Conservation (phyloP, 2,329 filamentous ascomycete genomes). For the Periglandula ipomoeae region DNA sequence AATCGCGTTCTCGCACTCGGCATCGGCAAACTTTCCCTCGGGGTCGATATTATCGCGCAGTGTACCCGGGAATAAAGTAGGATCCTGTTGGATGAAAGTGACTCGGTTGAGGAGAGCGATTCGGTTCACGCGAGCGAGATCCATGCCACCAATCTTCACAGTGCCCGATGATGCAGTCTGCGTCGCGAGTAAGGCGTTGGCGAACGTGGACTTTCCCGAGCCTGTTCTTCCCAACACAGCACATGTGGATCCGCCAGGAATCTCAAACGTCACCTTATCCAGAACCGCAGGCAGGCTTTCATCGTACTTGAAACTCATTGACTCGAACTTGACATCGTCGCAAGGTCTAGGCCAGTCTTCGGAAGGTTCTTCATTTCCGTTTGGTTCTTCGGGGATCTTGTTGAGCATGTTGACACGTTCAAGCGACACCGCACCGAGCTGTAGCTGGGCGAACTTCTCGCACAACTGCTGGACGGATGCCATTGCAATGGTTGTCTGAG, state of each 20-base stretch:
- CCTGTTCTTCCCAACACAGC: conserved; percentile 74
- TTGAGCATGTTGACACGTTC: conserved; percentile 79
- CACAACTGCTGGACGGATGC: conserved; percentile 48
- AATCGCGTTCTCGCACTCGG: conserved; percentile 42
- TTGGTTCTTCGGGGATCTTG: conserved; percentile 65
- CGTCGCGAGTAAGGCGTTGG: conserved; percentile 48
- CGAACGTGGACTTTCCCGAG: conserved; percentile 76
- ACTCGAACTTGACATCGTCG: conserved; percentile 66
- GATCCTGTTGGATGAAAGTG: conserved; percentile 56
- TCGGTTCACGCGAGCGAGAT: conserved; percentile 45
- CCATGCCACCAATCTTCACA: conserved; percentile 45
- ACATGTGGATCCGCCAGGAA: conserved; percentile 55
- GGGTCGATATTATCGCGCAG: conserved; percentile 61
- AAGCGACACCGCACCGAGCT: conserved; percentile 88
- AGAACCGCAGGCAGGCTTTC: conserved; percentile 67
- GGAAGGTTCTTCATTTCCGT: conserved; percentile 58
- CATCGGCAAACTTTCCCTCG: conserved; percentile 45
- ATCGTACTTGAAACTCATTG: conserved; percentile 72
- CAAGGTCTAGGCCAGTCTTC: conserved; percentile 66
- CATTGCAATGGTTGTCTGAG: conserved; percentile 33
- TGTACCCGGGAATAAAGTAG: conserved; percentile 50
- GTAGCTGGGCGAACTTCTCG: conserved; percentile 70
- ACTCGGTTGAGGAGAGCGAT: conserved; percentile 47
- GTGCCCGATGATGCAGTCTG: conserved; percentile 40
- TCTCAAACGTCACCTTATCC: conserved; percentile 57